Percentiles rank a stretch among this genome's conserved stretches.
phyloP scores from a whole-genome alignment of 2,329 filamentous ascomycete species.

The Aureobasidium leucospermi region DNA sequence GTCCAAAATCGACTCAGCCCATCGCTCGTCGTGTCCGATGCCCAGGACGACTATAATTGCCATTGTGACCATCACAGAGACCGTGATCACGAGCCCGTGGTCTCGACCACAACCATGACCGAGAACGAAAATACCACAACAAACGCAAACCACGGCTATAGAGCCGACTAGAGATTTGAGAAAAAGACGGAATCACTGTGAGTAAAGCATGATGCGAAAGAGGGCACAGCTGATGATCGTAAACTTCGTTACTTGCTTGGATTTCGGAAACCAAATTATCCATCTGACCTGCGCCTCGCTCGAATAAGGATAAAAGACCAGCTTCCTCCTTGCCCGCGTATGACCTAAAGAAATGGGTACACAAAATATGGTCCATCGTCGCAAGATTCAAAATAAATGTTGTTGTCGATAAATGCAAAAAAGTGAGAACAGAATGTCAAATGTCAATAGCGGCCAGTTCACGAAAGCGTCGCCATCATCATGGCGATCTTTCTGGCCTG shows the following conservation, averaged over 20 bases:
- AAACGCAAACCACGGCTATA: no score
- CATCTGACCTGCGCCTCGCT: constrained; percentile 1
- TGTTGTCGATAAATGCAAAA: background rate
- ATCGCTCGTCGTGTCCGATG: no score
- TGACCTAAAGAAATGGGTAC: background rate
- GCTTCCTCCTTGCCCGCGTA: background rate
- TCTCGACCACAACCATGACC: no score
- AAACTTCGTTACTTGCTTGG: background rate
- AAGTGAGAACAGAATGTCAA: no score
- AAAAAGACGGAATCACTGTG: no score
- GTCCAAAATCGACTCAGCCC: no score
- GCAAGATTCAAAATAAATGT: background rate
- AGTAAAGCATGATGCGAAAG: no score
- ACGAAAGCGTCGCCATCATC: constrained; percentile 37
- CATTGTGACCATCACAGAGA: no score
- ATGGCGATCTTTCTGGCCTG: constrained; percentile 37
- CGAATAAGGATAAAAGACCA: background rate
- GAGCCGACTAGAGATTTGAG: no score
- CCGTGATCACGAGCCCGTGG: no score
- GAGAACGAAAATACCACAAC: no score
- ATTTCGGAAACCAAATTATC: background rate
- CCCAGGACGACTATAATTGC: no score
- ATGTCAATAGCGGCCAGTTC: background rate
- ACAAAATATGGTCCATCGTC: background rate
- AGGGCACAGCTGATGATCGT: background rate